phyloP scores from a whole-genome alignment of 768 basidiomycete genomes.

The Trametes sanguinea region DNA sequence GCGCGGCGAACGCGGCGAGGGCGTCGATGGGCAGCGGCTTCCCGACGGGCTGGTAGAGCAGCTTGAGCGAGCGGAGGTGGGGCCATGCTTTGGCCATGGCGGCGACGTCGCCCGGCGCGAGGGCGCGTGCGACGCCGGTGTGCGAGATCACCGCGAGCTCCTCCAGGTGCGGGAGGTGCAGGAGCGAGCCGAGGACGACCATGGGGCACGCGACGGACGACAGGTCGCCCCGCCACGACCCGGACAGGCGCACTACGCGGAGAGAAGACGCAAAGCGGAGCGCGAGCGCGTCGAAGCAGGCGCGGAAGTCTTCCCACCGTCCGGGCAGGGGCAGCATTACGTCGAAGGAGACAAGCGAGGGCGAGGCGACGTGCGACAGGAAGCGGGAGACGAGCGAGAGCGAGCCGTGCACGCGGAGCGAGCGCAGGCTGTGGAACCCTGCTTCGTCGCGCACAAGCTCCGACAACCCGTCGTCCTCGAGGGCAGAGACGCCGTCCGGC shows the following conservation, averaged over 20 bases:
- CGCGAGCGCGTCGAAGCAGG: not conserved
- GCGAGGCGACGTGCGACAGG: constrained; percentile 10
- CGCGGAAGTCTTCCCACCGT: constrained; percentile 4
- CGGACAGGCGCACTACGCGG: constrained; percentile 1
- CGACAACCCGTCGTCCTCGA: not conserved
- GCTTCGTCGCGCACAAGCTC: not conserved
- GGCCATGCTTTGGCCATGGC: constrained; percentile 7
- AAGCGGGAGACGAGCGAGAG: constrained; percentile 8
- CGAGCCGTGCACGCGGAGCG: constrained; percentile 10
- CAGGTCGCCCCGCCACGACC: constrained; percentile 9
- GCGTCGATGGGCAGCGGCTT: constrained; percentile 8
- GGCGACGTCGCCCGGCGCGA: not conserved
- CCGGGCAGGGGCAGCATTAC: constrained; percentile 7
- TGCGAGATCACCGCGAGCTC: constrained; percentile 3
- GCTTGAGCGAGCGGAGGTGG: not conserved
- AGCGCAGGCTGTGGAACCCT: constrained; percentile 5
- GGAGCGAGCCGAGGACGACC: constrained; percentile 4
- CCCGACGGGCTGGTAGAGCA: constrained; percentile 7
- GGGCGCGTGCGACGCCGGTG: constrained; percentile 8
- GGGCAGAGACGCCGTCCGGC: not conserved
- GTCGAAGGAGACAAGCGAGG: constrained; percentile 6
- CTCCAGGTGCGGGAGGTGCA: constrained; percentile 7
- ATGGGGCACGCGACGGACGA: constrained; percentile 1
- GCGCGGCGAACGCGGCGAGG: not conserved
- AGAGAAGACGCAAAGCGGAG: constrained; percentile 3